Evolutionary conservation across 2,329 filamentous ascomycete species (phyloP).

Genomic region (Triangularia verruculosa): DNA sequence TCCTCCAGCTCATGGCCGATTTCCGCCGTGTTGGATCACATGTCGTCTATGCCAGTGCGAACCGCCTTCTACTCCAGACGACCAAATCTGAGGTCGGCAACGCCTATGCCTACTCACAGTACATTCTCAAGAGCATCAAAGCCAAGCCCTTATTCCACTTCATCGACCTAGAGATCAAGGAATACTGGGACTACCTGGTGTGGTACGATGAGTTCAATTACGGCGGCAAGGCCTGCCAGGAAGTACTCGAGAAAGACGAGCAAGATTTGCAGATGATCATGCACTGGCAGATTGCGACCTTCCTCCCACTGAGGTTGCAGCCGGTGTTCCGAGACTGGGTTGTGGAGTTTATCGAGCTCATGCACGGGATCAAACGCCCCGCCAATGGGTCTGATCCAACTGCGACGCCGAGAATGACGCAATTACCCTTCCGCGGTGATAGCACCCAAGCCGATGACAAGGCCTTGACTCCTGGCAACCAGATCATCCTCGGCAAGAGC

Average conservation of each 20-base stretch:
- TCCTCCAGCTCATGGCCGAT: slow-evolving; percentile 95
- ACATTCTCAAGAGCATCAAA: slow-evolving; percentile 96
- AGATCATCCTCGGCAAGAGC: slow-evolving; percentile 70
- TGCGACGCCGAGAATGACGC: slow-evolving; percentile 56
- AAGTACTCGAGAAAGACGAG: slow-evolving; percentile 69
- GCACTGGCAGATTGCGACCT: slow-evolving; percentile 96
- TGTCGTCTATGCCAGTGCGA: slow-evolving; percentile 90
- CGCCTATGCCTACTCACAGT: slow-evolving; percentile 93
- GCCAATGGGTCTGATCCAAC: slow-evolving; percentile 46
- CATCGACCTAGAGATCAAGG: slow-evolving; percentile 92
- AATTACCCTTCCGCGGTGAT: slow-evolving; percentile 55
- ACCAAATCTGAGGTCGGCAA: slow-evolving; percentile 96
- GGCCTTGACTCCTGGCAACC: slow-evolving; percentile 43
- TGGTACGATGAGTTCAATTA: slow-evolving; percentile 99
- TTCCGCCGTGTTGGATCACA: slow-evolving; percentile 94
- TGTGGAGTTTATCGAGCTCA: slow-evolving; percentile 89
- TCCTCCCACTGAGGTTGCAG: slow-evolving; percentile 77
- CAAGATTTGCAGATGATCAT: slow-evolving; percentile 88
- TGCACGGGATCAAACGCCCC: slow-evolving; percentile 82
- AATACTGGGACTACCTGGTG: slow-evolving; percentile 98
- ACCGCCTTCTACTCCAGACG: slow-evolving; percentile 86
- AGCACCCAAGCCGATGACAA: slow-evolving; percentile 42
- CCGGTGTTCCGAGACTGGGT: slow-evolving; percentile 88
- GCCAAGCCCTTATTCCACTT: slow-evolving; percentile 95
- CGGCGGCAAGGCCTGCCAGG: slow-evolving; percentile 84